Evolutionary conservation across 768 basidiomycete species (phyloP), one percentile per base, ranked within the genome.

Genomic region (Agaricus subrufescens): DNA sequence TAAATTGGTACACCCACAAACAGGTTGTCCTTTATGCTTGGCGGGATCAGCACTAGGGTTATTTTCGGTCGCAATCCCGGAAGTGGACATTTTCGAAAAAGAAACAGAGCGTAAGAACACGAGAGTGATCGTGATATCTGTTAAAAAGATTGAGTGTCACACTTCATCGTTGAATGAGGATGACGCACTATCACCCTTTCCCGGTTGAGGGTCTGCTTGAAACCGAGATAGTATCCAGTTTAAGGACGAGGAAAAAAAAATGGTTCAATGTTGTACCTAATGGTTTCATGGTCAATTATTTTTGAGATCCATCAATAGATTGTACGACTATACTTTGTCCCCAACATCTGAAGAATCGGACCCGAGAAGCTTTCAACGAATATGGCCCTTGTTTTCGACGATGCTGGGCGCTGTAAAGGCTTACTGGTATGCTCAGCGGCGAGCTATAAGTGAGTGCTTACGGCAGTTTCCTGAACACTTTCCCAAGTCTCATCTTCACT

Each of bases 191-290:
- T 84, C 83, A 59, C 80, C 75, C 46, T 69, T 26, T 25, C 66
- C 65, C 4, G 63, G 62, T 1, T 61, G 37, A 1, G 75, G 52
- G 52, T 74, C 77, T 60, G 84, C 84, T 60, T 83, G 79, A 52
- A 80, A 86, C 52, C 83, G 76, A 6, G 82, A 81, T 4, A 84
- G 84, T 61, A 86, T 86, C 82, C 82, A 83, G 56, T 80, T 82
- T 1, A 82, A 59, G n/a, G 80, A 81, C 0, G 83, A 84, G 4
- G 82, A 81, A 60, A 81, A 85, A 83, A 85, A 64, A 84, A 84
- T 0, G 84, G 84, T 61, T 85, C 83, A 44, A 85, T 76, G 27
- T 73, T 70, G 54, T 77, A 82, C 63, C 82, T 78, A 19, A 19
- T 15, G 34, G 27, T 30, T 34, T 19, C 25, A 40, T 53, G 31